Evolutionary conservation across 2,329 filamentous ascomycete species (phyloP).

Genomic region (Trichoderma brevicompactum): DNA sequence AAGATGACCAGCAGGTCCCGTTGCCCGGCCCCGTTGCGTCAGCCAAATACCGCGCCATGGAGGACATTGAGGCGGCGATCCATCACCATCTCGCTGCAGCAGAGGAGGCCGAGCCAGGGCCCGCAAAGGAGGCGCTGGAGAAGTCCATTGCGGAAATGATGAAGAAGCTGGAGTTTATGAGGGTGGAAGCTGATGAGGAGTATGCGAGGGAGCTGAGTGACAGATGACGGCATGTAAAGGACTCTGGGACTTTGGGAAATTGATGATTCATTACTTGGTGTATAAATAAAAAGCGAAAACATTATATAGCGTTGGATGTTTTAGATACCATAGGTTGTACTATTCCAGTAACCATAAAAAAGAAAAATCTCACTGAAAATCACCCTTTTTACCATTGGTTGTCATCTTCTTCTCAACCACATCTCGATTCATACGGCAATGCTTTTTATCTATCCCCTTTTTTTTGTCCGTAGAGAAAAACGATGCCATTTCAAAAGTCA

Average conservation of each 20-base stretch:
- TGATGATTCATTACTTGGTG: background rate
- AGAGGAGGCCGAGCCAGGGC: slow-evolving; percentile 32
- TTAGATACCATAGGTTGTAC: slow-evolving; percentile 14
- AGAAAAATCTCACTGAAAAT: background rate
- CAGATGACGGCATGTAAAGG: background rate
- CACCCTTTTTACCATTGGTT: background rate
- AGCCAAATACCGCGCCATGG: slow-evolving; percentile 45
- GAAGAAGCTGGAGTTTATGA: slow-evolving; percentile 44
- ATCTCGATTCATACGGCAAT: slow-evolving; percentile 1
- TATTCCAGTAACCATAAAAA: background rate
- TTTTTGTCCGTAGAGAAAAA: background rate
- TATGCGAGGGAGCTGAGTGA: slow-evolving; percentile 48
- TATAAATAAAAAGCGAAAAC: background rate
- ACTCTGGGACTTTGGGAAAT: background rate
- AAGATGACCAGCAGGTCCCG: slow-evolving; percentile 23
- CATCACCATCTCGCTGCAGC: slow-evolving; percentile 39
- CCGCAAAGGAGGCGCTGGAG: slow-evolving; percentile 36
- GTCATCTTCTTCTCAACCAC: background rate
- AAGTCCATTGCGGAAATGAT: slow-evolving; percentile 48
- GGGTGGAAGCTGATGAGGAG: slow-evolving; percentile 53
- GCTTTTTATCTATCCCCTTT: background rate
- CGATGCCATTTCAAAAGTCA: background rate
- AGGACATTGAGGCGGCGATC: slow-evolving; percentile 43
- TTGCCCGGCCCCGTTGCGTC: slow-evolving; percentile 37
- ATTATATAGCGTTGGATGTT: slow-evolving; percentile 3